These are phyloP conservation scores for Spatholobus suberectus DNA, from an alignment of 306 rosid species.

Conservation along the genomic window DNA sequence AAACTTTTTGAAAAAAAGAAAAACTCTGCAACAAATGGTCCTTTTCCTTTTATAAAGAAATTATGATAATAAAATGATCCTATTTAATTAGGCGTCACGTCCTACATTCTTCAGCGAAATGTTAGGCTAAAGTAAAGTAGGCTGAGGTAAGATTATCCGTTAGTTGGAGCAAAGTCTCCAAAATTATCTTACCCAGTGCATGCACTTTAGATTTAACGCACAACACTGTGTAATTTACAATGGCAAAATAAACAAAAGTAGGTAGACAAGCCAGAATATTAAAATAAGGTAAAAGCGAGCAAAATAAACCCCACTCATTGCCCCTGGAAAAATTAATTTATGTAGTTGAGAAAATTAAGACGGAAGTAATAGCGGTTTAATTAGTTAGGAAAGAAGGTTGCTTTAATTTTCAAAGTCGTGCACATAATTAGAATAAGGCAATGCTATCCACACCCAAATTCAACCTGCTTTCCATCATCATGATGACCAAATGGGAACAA, in stretches of 20 bases:
- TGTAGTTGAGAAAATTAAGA: constrained; percentile 22
- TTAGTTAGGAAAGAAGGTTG: constrained; percentile 52
- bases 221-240: constrained; percentile 1
- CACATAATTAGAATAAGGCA: neutral
- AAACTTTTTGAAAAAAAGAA: neutral
- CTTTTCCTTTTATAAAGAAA: neutral
- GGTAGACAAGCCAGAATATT: neutral
- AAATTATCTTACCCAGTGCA: constrained; percentile 30
- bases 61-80: neutral
- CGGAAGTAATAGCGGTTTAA: constrained; percentile 42
- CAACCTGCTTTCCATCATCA: constrained; percentile 59
- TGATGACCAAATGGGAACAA: constrained; percentile 69
- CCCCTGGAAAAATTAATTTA: neutral
- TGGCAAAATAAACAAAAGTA: neutral
- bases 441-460: constrained; percentile 56
- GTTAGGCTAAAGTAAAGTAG: constrained; percentile 27
- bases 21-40: neutral
- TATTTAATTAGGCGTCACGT: constrained; percentile 40
- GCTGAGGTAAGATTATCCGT: constrained; percentile 15
- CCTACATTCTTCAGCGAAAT: constrained; percentile 32
- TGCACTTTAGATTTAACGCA: neutral
- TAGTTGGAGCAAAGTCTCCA: constrained; percentile 40
- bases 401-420: constrained; percentile 47
- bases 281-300: neutral
- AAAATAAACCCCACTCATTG: constrained; percentile 2